Conservation (phyloP, 306 rosid species). For the Prunus armeniaca region DNA sequence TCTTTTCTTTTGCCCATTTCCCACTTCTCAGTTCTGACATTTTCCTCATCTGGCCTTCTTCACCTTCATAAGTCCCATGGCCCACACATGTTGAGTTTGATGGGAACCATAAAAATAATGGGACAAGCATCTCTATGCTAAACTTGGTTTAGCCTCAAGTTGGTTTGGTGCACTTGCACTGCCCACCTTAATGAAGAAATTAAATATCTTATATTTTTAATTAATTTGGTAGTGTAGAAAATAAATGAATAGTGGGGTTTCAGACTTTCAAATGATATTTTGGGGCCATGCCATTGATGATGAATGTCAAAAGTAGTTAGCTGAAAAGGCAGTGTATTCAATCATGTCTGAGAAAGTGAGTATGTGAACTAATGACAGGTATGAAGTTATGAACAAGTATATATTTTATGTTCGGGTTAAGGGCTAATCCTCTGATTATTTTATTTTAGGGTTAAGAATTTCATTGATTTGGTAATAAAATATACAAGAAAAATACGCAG, state of each 20-base stretch:
- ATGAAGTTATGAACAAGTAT: too few relatives aligned
- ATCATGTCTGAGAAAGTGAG: not conserved
- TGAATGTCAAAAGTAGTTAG: not conserved
- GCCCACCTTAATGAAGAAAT: not conserved
- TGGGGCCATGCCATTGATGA: constrained; percentile 10
- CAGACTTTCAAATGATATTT: not conserved
- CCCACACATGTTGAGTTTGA: not conserved
- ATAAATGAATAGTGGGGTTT: constrained; percentile 2
- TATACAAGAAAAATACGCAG: not conserved
- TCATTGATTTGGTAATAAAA: not conserved
- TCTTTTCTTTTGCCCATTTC: not conserved
- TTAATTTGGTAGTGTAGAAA: constrained; percentile 1
- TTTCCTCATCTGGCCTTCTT: not conserved
- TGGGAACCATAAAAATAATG: not conserved
- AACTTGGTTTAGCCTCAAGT: not conserved
- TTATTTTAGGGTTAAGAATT: not conserved
- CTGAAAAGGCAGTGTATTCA: not conserved
- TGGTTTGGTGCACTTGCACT: constrained; percentile 1
- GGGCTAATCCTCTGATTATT: too few relatives aligned
- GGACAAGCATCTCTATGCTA: not conserved
- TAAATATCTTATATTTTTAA: not conserved
- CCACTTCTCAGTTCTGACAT: not conserved
- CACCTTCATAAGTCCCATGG: not conserved
- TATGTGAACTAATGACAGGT: not conserved
- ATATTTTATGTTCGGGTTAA: not conserved